These are phyloP conservation scores for Cordyceps cicadae DNA, from an alignment of 2,329 filamentous ascomycete species.

Conservation along the genomic window DNA sequence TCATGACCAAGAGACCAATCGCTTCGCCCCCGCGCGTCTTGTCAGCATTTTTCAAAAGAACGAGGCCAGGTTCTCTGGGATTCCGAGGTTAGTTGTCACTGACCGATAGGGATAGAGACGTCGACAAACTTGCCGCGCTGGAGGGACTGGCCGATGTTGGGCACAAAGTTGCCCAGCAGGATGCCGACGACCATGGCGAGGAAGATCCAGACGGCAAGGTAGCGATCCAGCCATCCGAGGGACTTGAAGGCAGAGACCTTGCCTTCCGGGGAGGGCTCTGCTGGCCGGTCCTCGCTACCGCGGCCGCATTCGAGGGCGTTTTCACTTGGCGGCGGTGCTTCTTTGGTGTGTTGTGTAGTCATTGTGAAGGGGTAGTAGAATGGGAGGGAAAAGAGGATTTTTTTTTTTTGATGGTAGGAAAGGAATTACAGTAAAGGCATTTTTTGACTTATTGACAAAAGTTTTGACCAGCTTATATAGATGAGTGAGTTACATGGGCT, in stretches of 20 bases:
- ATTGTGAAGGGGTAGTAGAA: not conserved
- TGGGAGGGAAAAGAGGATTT: not conserved
- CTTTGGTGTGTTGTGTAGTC: not conserved
- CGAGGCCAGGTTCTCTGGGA: too few relatives aligned
- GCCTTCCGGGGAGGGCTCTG: not conserved
- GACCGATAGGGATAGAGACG: constrained; percentile 50
- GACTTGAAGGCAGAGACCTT: constrained; percentile 34
- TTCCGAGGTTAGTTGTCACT: too few relatives aligned
- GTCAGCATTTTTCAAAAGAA: not conserved
- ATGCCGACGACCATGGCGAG: constrained; percentile 65
- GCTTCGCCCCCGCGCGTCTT: constrained; percentile 32
- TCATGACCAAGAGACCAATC: constrained; percentile 69
- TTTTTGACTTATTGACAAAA: too few relatives aligned
- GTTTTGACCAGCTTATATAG: not conserved
- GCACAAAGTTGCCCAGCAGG: constrained; percentile 60
- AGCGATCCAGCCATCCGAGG: constrained; percentile 47
- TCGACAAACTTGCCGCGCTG: constrained; percentile 59
- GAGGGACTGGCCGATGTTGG: constrained; percentile 46
- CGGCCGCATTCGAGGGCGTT: not conserved
- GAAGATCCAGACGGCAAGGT: constrained; percentile 60
- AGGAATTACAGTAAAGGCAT: too few relatives aligned
- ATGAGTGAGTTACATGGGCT: not conserved
- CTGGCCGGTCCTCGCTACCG: not conserved
- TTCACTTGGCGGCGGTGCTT: not conserved
- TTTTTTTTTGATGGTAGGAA: too few relatives aligned